These are phyloP conservation scores for Stylosanthes scabra DNA, from an alignment of 331 rosid species.

Conservation along the genomic window DNA sequence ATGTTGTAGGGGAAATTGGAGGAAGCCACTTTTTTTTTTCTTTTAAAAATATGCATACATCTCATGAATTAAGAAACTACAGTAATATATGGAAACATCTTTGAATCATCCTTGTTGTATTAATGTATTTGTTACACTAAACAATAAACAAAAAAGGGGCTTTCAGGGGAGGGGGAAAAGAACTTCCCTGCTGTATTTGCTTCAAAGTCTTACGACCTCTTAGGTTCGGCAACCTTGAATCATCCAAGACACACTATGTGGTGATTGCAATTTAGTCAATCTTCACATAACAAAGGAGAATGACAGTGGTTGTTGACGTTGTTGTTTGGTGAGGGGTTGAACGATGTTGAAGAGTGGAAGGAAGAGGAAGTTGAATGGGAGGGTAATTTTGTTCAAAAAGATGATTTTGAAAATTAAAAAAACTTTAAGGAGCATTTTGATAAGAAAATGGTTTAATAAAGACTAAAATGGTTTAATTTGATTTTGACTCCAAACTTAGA, in stretches of 20 bases:
- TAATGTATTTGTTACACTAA: constrained; percentile 45
- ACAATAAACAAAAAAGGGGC: constrained; percentile 37
- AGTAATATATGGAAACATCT: constrained; percentile 31
- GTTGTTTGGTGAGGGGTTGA: no score
- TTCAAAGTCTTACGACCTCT: constrained; percentile 35
- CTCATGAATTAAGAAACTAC: constrained; percentile 40
- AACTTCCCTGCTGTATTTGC: constrained; percentile 38
- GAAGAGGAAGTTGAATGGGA: no score
- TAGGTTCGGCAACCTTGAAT: constrained; percentile 25
- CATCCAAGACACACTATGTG: constrained; percentile 15
- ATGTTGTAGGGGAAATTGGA: no score
- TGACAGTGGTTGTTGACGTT: no score
- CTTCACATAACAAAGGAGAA: constrained; percentile 63
- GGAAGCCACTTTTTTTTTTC: no score
- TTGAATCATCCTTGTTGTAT: constrained; percentile 42
- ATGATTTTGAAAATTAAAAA: no score
- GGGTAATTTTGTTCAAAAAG: no score
- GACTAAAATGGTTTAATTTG: no score
- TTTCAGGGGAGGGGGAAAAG: constrained; percentile 33
- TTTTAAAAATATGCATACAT: constrained; percentile 48
- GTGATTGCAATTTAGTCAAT: constrained; percentile 71
- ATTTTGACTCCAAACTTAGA: no score
- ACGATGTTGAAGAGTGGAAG: no score
- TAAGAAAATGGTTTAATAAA: no score
- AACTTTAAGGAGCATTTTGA: no score